Conservation (phyloP, 2,329 filamentous ascomycete genomes). For the Ophiostoma ulmi region DNA sequence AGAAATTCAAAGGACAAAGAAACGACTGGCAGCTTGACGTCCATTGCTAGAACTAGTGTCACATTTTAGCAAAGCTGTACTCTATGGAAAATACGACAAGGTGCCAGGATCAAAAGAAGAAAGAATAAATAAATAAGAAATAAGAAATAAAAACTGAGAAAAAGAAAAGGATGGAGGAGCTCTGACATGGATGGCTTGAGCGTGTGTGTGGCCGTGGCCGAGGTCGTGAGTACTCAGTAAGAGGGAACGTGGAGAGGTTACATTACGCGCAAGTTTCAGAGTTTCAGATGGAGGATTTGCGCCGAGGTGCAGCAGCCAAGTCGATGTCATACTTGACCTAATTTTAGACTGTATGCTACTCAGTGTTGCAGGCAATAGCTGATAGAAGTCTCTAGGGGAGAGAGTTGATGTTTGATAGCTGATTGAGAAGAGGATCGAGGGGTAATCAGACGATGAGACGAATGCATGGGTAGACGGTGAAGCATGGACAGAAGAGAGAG, state of each 20-base stretch:
- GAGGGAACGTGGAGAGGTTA: conserved; percentile 3
- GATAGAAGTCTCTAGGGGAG: too few species aligned
- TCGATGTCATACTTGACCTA: not conserved
- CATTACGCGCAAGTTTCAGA: conserved; percentile 9
- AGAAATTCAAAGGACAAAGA: too few species aligned
- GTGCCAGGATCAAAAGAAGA: too few species aligned
- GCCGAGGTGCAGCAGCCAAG: not conserved
- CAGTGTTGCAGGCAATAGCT: too few species aligned
- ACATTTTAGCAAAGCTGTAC: not conserved
- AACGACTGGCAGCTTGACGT: too few species aligned
- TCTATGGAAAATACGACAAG: too few species aligned
- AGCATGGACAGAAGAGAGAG: not conserved
- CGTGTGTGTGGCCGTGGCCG: not conserved
- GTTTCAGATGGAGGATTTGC: conserved; percentile 3
- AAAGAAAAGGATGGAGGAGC: too few species aligned
- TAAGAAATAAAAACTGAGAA: not conserved
- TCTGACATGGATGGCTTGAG: not conserved
- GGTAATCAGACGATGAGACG: not conserved
- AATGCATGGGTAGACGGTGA: not conserved
- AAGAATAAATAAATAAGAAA: too few species aligned
- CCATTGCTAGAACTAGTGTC: not conserved
- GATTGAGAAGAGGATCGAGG: not conserved
- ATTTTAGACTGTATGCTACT: not conserved
- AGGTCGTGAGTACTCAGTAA: not conserved
- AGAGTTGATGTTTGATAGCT: not conserved